Percentiles rank a stretch among this genome's conserved stretches.
phyloP scores from a whole-genome alignment of 768 basidiomycete genomes.

The Mycena albidolilacea region DNA sequence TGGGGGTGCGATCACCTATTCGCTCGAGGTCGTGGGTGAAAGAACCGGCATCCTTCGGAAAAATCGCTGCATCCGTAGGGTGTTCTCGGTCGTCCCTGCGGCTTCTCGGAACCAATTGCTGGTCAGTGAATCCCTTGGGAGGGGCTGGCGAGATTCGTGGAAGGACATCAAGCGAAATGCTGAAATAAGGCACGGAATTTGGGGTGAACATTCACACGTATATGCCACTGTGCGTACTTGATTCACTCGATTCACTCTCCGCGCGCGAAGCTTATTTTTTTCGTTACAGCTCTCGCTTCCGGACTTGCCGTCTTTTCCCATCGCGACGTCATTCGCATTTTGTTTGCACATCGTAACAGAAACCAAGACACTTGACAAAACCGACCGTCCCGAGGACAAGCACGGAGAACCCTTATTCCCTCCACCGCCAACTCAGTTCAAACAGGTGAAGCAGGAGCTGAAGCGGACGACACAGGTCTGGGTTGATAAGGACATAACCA shows the following conservation, averaged over 20 bases:
- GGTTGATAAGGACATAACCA: too few relatives aligned
- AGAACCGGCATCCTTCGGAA: not conserved
- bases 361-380: not conserved
- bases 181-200: slow-evolving; percentile 14
- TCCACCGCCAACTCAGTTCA: not conserved
- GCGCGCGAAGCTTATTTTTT: not conserved
- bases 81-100: slow-evolving; percentile 9
- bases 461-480: too few relatives aligned
- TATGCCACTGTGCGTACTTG: not conserved
- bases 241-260: not conserved
- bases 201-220: slow-evolving; percentile 19
- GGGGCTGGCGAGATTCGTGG: slow-evolving; percentile 13
- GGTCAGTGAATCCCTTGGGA: slow-evolving; percentile 7
- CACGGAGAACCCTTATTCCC: not conserved
- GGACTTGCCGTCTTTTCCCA: slow-evolving; percentile 5
- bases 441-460: not conserved
- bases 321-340: slow-evolving; percentile 10
- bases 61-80: slow-evolving; percentile 6
- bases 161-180: not conserved
- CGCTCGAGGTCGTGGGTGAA: slow-evolving; percentile 18
- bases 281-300: slow-evolving; percentile 3
- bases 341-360: slow-evolving; percentile 10
- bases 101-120: slow-evolving; percentile 4
- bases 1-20: slow-evolving; percentile 5
- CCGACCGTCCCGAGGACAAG: not conserved